A percentile compares a stretch with the other conserved stretches of the same genome.
These are phyloP conservation scores for Suillus subaureus DNA, from an alignment of 768 basidiomycete genomes.

Conservation along the genomic window DNA sequence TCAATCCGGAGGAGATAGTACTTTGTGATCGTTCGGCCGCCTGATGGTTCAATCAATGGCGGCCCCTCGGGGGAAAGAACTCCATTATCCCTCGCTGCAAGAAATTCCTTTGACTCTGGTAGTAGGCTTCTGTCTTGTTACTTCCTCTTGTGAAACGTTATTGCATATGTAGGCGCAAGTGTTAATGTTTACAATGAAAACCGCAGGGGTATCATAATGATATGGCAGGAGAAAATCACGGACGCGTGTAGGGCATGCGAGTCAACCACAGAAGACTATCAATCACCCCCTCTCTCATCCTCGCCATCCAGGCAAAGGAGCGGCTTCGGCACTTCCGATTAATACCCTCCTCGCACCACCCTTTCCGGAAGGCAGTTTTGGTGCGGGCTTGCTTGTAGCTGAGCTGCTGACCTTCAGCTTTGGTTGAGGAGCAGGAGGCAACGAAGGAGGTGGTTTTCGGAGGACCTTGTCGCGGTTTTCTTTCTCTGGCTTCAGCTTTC, in stretches of 20 bases:
- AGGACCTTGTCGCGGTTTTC: slow-evolving; percentile 40
- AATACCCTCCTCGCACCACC: slow-evolving; percentile 67
- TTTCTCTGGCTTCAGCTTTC: slow-evolving; percentile 38
- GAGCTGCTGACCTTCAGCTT: slow-evolving; percentile 3
- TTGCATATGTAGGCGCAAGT: background rate
- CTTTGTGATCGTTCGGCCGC: background rate
- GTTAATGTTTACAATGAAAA: slow-evolving; percentile 4
- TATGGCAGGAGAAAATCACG: slow-evolving; percentile 9
- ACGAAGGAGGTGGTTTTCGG: slow-evolving; percentile 27
- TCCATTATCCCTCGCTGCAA: background rate
- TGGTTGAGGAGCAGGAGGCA: slow-evolving; percentile 21
- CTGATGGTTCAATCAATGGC: background rate
- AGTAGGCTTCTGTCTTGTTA: background rate
- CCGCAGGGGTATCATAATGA: background rate
- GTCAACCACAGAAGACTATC: slow-evolving; percentile 12
- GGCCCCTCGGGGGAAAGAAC: background rate
- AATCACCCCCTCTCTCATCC: slow-evolving; percentile 31
- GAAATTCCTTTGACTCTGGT: background rate
- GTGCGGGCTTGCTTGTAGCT: slow-evolving; percentile 15
- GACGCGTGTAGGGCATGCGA: background rate
- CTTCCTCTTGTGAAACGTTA: background rate
- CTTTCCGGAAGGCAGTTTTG: slow-evolving; percentile 38
- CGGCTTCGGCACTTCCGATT: slow-evolving; percentile 67
- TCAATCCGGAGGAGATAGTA: background rate
- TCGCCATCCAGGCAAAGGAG: slow-evolving; percentile 51